Percentiles rank a stretch among this genome's conserved stretches.
Evolutionary conservation across 2,329 filamentous ascomycete species (phyloP).

Genomic region (Canariomyces notabilis): DNA sequence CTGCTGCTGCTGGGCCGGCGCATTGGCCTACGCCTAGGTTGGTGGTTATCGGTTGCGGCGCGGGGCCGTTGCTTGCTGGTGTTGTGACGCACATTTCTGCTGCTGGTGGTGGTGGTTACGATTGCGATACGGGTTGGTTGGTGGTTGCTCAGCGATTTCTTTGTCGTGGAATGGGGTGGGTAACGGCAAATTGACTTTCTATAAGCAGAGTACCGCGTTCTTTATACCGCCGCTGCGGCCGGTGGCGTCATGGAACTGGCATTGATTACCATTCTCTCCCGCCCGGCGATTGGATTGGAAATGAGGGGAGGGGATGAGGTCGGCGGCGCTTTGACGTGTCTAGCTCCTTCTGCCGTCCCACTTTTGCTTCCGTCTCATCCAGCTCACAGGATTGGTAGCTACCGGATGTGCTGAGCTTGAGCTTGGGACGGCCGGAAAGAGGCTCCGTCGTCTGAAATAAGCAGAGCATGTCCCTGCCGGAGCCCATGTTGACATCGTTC

Average conservation of each 20-base stretch:
- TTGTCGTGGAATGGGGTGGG: not conserved
- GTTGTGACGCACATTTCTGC: slow-evolving; percentile 4
- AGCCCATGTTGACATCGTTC: no score
- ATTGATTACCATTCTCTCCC: not conserved
- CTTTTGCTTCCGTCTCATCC: not conserved
- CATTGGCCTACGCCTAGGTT: slow-evolving; percentile 11
- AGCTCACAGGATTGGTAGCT: no score
- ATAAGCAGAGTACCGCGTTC: no score
- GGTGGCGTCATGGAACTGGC: no score
- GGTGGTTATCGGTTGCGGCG: slow-evolving; percentile 2
- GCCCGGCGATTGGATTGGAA: not conserved
- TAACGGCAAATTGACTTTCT: not conserved
- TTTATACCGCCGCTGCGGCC: no score
- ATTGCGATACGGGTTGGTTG: not conserved
- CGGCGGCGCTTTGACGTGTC: not conserved
- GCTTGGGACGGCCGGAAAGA: not conserved
- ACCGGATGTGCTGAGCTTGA: not conserved
- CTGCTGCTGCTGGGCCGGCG: slow-evolving; percentile 3
- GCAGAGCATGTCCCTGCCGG: no score
- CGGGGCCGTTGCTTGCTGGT: not conserved
- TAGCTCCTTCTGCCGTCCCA: not conserved
- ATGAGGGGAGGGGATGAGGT: not conserved
- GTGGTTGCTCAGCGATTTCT: no score
- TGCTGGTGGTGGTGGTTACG: not conserved
- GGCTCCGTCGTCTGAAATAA: not conserved